Base-by-base conservation (phyloP, 225 moss, liverwort and hornwort genomes). In the Thuidium tamariscinum region DNA sequence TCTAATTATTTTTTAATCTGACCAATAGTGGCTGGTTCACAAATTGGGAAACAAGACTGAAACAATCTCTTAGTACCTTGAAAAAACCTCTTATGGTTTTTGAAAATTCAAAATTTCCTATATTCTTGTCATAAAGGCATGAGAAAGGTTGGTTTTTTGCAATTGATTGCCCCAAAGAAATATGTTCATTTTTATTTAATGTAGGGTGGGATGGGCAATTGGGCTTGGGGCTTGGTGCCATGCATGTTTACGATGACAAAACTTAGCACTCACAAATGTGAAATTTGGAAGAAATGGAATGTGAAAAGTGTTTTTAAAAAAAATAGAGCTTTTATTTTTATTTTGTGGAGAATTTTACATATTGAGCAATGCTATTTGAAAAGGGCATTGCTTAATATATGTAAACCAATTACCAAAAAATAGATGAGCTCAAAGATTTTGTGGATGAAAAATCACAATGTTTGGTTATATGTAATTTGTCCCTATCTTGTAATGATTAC, bases 201-300 rank as follows among this genome's bases (percentile, higher is more conserved):
- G 26, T 42, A 0, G 3, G 3, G 8, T 26, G 2, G 26, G 5
- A 42, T 27, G 5, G 67, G 16, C 0, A 26, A 2, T 16, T 1
- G 0, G 1, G 16, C 9, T 27, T 1, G 1, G 2, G 8, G 7
- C 4, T 30, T 0, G 0, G 2, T 46, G 19, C 11, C 13, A 72
- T 46, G 18, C 2, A 70, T 0, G 2, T 72, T 72, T 2, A 1
- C 3, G 0, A 3, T 18, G 6, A 46, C 1, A 16, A 17, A 10
- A 44, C 1, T 30, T 2, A 29, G 46, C 3, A 11, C 10, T 29
- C 3, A 0, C 23, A 46, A 72, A 72, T 0, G 0, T 30, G 3
- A 72, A 12, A 74, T 4, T 74, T 51, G 8, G 21, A 74, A 34
- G 20, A 19, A 2, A 34, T 34, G 2, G 4, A 51, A 6, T 74